Evolutionary conservation across 2,329 filamentous ascomycete genomes (phyloP), one percentile per base, ranked within the genome.

Genomic region (Leptographium lundbergii): DNA sequence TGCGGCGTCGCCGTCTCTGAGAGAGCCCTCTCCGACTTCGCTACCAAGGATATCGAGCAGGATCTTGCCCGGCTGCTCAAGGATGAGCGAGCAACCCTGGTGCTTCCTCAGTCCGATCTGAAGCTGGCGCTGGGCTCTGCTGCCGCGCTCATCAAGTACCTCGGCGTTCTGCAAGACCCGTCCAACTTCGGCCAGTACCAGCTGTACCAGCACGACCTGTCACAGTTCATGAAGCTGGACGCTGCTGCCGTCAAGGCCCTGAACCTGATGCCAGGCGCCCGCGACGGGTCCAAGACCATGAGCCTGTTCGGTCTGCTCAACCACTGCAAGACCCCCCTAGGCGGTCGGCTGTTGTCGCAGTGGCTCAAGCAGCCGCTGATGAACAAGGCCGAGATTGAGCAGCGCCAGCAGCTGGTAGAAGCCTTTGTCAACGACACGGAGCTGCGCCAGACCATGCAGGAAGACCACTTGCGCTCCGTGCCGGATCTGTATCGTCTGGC

Each of bases 321-420:
- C 67, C 91, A 97, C 71, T 99, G 94, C 84, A 97, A 96, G 72
- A 99, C 94, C 1, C 89, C 94, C 0, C 85, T 95, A 1, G 94
- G 94, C 17, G 95, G 91, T 67, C 81, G 95, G 54, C 72, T 99
- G 60, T 77, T 99, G 34, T 87, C 92, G 1, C 95, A 99, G 69
- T 99, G 94, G 94, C 77, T 99, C 57, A 99, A 99, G 73, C 94
- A 99, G 71, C 94, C 94, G 0, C 75, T 99, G 47, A 99, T 99
- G 94, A 89, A 82, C 73, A 84, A 89, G 63, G 78, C 80, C 2
- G 91, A 95, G 60, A 82, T 99, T 57, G 87, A 95, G 72, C 88
- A 87, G 69, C 83, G 94, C 19, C 94, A 97, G 67, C 89, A 96
- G 70, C 78, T 99, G 6, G 94, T 99, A 0, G 94, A 97, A 69